Base-by-base conservation (phyloP, 371 early-diverging fungal species). In the Mortierella sp. region DNA sequence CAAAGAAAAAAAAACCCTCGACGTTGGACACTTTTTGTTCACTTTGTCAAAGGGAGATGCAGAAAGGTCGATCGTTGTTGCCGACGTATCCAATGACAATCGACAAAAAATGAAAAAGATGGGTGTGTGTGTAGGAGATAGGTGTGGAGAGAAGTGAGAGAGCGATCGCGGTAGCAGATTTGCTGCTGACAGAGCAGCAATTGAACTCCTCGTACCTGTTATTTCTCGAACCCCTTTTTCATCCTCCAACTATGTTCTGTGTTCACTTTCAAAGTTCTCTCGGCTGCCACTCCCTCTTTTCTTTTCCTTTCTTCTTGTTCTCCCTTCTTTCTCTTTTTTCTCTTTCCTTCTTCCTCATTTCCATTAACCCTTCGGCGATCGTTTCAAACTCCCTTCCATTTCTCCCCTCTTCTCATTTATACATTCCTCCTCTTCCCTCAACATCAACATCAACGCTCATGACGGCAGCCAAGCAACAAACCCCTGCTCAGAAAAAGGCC, bases 401-500 rank as follows among this genome's bases (percentile, higher is more conserved):
- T 11, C 27, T 24, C 68, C 14, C 35, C 0, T 29, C 60, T 35
- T 51, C 35, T 14, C 65, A 63, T 72, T 75, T 44, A 16, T 46
- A 54, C 58, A 72, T 58, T 38, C 38, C 63, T 73, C 55, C 24
- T 29, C 48, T 54, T 65, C 63, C 16, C 21, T 48, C 58, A 44
- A 18, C 74, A 29, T 48, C 58, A 44, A 18, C 74, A 29, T 48
- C 58, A 44, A 18, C 71, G 32, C 35, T 35, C 60, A 55, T 35
- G 32, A 29, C 74, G 18, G 11, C 74, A 49, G 55, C 65, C 21
- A 75, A 60, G 7, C 29, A 63, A 18, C 79, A 58, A 72, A 32
- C 55, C 35, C 60, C 43, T 60, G 41, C 83, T 32, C 16, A 58
- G 14, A 80, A 79, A 48, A 83, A 74, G 65, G 44, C n/a, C 32